Base-by-base conservation (phyloP, 2,329 filamentous ascomycete species). In the Canariomyces notabilis region DNA sequence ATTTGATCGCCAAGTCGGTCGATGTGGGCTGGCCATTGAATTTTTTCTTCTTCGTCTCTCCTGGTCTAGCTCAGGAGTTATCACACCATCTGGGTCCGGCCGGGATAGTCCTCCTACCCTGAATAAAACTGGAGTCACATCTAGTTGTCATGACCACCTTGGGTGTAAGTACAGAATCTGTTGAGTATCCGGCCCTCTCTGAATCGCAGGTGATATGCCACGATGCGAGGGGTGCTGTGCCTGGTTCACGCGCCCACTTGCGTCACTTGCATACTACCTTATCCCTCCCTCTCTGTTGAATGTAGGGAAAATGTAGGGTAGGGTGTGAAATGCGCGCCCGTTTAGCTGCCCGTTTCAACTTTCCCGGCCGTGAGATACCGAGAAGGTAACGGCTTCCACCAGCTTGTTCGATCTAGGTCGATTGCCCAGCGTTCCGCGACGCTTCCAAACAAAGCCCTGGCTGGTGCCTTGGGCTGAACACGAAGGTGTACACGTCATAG, bases 121-220 rank as follows among this genome's bases (percentile, higher is more conserved):
- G 26, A n/a, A n/a, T n/a, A n/a, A n/a, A n/a, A n/a, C n/a, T n/a
- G n/a, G n/a, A n/a, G n/a, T n/a, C n/a, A n/a, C n/a, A n/a, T n/a
- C n/a, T n/a, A n/a, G n/a, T n/a, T n/a, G n/a, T n/a, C n/a, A n/a
- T n/a, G n/a, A n/a, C 7, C 26, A 29, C 26, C 26, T 29, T 12
- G 14, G 8, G 26, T 29, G 26, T 34, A 20, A 18, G 20, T 15
- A 7, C 32, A 26, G 37, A 21, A 46, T 15, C 45, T 22, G 8
- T 18, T 31, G 42, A 21, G 39, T 46, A 42, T 40, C 39, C 45
- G 48, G 52, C 52, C 44, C 52, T 37, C 42, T 33, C 54, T 51
- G 49, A 49, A 41, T 42, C 38, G 43, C 31, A 46, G 50, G 22
- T 52, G 44, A 52, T 57, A 56, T 52, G 42, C 46, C 54, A 54